phyloP scores from a whole-genome alignment of 257 asterid genomes.

The Solanum neorickii region DNA sequence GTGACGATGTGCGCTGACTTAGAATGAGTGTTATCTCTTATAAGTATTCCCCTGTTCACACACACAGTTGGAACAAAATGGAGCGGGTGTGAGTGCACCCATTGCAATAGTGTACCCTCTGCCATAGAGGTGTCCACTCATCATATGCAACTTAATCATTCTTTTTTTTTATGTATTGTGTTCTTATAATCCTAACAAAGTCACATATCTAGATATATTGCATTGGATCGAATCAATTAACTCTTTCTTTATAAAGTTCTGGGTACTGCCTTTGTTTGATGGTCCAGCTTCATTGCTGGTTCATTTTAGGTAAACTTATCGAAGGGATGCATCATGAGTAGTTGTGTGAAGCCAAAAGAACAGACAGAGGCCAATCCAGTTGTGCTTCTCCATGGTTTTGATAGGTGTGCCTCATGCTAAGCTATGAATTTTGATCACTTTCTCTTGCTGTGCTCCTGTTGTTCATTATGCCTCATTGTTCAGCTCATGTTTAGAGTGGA shows the following conservation, averaged over 20 bases:
- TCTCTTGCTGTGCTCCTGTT: background rate
- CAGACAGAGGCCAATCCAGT: conserved; percentile 41
- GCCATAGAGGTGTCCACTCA: background rate
- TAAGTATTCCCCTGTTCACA: background rate
- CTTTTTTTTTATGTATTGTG: background rate
- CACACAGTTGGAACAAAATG: background rate
- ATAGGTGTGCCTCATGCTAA: conserved; percentile 28
- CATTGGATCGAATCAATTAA: background rate
- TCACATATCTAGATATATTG: background rate
- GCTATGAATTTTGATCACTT: background rate
- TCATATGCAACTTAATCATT: background rate
- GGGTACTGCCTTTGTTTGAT: background rate
- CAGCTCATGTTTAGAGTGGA: conserved; percentile 88
- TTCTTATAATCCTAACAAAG: background rate
- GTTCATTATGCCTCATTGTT: background rate
- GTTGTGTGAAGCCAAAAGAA: conserved; percentile 54
- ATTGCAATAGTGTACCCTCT: background rate
- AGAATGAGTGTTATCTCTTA: background rate
- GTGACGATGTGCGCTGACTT: background rate
- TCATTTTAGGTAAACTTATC: background rate
- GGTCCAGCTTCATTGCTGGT: background rate
- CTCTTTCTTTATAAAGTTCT: background rate
- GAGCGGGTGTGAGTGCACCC: background rate
- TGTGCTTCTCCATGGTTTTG: conserved; percentile 85
- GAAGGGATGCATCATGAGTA: conserved; percentile 49